Base-by-base conservation (phyloP, 192 early-diverging fungal genomes). In the Backusella mclennaniae region DNA sequence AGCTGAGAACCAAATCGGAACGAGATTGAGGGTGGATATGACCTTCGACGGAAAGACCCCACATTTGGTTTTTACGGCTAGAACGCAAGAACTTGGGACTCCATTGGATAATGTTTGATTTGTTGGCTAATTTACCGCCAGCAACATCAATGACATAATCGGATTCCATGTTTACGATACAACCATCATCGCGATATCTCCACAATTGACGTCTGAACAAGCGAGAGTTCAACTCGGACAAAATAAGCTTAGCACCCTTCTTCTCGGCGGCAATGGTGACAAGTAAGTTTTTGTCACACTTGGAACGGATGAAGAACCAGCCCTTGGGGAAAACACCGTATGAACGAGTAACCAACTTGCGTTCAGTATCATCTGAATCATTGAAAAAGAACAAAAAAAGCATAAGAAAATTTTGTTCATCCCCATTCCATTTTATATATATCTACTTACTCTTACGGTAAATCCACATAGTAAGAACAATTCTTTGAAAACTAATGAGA, bases 271-370 rank as follows among this genome's bases (percentile, higher is more conserved):
- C 36, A 9, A 76, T 21, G 15, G 76, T 81, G 11, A 79, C 36
- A 17, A 81, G 36, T 36, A 81, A 44, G 11, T 44, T 67, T 17
- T 67, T 26, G 35, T 77, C 75, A 12, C 35, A 52, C 39, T 76
- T 81, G 19, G 71, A 74, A 12, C 70, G 75, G 35, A 81, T 76
- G 39, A 77, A 81, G 71, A 81, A 69, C 76, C 76, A 74, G 1
- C 70, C 49, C 72, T 81, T 77, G 35, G 80, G 80, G 80, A 81
- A 81, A 3, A 81, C 35, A 38, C 76, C 80, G 42, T 74, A 74
- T 2, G 29, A 49, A 12, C 49, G 76, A 36, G 49, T 76, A 17
- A 77, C 73, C 31, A 74, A 52, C 19, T 80, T 69, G 31, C 63
- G 73, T 23, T 74, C 35, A 21, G 36, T 29, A 23, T 52, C 35